Evolutionary conservation across 257 asterid genomes (phyloP).

Genomic region (Ocimum tenuiflorum): DNA sequence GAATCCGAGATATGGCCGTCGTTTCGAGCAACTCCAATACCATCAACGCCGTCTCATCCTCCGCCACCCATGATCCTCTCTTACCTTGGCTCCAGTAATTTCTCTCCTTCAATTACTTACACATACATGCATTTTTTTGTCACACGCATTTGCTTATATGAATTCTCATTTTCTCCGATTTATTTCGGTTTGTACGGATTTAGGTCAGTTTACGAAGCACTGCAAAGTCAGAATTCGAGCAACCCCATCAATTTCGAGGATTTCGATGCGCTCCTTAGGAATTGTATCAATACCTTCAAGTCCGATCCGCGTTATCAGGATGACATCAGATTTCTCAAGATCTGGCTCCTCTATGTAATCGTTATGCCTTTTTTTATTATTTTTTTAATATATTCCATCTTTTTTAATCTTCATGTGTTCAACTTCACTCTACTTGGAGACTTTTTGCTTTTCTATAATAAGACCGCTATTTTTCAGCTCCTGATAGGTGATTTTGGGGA

Average conservation of each 20-base stretch:
- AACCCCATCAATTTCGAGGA: conserved; percentile 21
- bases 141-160: background rate
- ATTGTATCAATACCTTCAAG: conserved; percentile 59
- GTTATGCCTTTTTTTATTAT: background rate
- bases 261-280: conserved; percentile 35
- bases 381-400: too few relatives aligned
- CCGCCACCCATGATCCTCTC: conserved; percentile 48
- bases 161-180: background rate
- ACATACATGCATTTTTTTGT: background rate
- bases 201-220: conserved; percentile 49
- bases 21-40: conserved; percentile 24
- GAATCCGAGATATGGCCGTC: conserved; percentile 37
- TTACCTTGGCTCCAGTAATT: conserved; percentile 55
- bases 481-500: background rate
- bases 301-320: conserved; percentile 52
- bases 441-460: background rate
- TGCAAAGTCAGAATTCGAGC: conserved; percentile 23
- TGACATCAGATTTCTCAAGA: conserved; percentile 85
- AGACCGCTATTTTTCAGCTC: background rate
- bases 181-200: conserved; percentile 3
- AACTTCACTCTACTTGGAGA: background rate
- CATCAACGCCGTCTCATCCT: conserved; percentile 21
- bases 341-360: conserved; percentile 84
- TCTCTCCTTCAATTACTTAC: background rate
- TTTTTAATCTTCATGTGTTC: background rate